Evolutionary conservation across 2,329 filamentous ascomycete genomes (phyloP).

Genomic region (Graphilbum ipis-grandicollis): DNA sequence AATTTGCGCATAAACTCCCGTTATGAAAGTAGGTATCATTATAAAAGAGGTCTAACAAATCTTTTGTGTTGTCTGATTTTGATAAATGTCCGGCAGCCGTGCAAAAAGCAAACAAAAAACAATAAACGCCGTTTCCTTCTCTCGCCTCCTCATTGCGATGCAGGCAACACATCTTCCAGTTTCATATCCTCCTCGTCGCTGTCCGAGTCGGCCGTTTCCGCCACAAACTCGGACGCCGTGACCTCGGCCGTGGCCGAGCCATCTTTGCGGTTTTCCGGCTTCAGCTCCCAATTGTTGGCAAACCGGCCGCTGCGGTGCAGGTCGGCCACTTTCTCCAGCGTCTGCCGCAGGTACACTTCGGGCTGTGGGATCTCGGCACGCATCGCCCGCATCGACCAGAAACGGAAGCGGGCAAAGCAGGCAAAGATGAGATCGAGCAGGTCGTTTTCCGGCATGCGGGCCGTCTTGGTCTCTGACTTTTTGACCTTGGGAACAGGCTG

Average conservation of each 20-base stretch:
- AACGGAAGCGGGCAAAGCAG: conserved; percentile 71
- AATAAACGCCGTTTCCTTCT: no score
- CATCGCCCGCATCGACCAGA: conserved; percentile 86
- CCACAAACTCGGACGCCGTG: conserved; percentile 22
- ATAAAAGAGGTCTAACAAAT: no score
- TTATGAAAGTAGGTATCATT: no score
- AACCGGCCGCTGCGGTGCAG: conserved; percentile 72
- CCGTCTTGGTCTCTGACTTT: conserved; percentile 64
- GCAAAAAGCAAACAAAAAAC: no score
- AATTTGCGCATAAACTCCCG: no score
- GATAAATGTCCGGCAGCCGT: no score
- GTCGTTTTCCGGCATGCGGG: conserved; percentile 77
- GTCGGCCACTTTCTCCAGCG: conserved; percentile 65
- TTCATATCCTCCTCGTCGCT: conserved; percentile 49
- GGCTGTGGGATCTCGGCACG: conserved; percentile 67
- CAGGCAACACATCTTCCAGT: conserved; percentile 57
- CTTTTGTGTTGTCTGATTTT: no score
- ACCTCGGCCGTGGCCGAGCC: conserved; percentile 35
- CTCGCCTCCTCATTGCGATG: not conserved
- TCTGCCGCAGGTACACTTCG: conserved; percentile 80
- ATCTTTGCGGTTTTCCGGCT: conserved; percentile 43
- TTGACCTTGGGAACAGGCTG: conserved; percentile 34
- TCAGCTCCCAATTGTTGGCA: conserved; percentile 71
- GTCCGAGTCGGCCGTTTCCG: conserved; percentile 28
- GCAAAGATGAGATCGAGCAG: conserved; percentile 72